Base-by-base conservation (phyloP, 352 stramenopile genomes). In the Pythium phragmiticola region DNA sequence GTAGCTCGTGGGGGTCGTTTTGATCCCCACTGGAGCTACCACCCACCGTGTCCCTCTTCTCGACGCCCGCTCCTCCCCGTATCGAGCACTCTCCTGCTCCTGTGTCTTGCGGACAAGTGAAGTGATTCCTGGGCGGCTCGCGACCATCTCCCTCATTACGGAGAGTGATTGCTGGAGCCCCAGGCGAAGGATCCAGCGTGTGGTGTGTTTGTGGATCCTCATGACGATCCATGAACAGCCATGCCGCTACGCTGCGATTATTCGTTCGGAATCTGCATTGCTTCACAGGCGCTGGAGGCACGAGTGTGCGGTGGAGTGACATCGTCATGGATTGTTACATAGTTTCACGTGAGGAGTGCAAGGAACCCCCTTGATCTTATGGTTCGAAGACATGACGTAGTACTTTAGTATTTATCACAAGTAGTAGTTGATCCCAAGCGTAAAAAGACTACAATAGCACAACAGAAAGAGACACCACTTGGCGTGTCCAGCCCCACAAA, bases 141-240 rank as follows among this genome's bases (percentile, higher is more conserved):
- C 37, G 37, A 50, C 21, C 30, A 9, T 28, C 60, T 66, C 43
- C 42, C 60, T 66, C 60, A 66, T 66, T 7, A 66, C 49, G 52
- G 60, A 66, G 59, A 49, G 26, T 26, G 14, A 1, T 59, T 19
- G 42, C 42, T 53, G 4, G 42, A 62, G 45, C 33, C 39, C 16
- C 55, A 30, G 26, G 9, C 26, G 30, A 30, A 39, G 26, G 17
- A n/a, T 37, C 42, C 41, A n/a, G 28, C n/a, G 45, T 54, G 23
- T 23, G 26, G 55, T 21, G 30, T 50, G 53, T 46, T 33, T 26
- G 41, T 53, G 42, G 47, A 56, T 64, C 46, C 57, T 64, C 57
- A 64, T 64, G 28, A 64, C 46, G 57, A 64, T 56, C 55, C 36
- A 37, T 37, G 8, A 4, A 49, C 52, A 21, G 5, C 28, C 4